A percentile compares a stretch with the other conserved stretches of the same genome.
These are phyloP conservation scores for Phascolomyces articulosus DNA, from an alignment of 371 early-diverging fungal species.

Conservation along the genomic window DNA sequence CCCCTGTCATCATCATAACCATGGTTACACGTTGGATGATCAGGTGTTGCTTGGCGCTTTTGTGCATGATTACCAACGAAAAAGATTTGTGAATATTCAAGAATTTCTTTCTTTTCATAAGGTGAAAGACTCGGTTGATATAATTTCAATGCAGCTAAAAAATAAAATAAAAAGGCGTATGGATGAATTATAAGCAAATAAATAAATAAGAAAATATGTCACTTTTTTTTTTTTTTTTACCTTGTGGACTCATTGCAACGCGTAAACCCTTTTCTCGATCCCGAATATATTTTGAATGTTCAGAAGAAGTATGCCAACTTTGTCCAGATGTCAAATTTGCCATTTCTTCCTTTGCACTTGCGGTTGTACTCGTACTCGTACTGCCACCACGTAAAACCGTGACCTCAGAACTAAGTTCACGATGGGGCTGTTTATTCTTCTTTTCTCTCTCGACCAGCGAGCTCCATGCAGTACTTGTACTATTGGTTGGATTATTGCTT, in stretches of 20 bases:
- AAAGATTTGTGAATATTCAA: constrained; percentile 79
- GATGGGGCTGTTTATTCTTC: not conserved
- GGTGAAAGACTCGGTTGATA: constrained; percentile 71
- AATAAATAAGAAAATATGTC: no score
- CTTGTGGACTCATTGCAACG: constrained; percentile 47
- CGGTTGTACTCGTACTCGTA: constrained; percentile 14
- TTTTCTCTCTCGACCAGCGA: constrained; percentile 25
- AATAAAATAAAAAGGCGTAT: not conserved
- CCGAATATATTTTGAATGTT: constrained; percentile 8
- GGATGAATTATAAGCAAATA: not conserved
- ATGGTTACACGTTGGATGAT: constrained; percentile 55
- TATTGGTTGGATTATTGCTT: not conserved
- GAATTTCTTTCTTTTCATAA: constrained; percentile 85
- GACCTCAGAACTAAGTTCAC: constrained; percentile 4
- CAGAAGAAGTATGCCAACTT: not conserved
- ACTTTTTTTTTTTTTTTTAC: constrained; percentile 6
- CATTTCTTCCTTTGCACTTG: constrained; percentile 16
- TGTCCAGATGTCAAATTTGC: constrained; percentile 1
- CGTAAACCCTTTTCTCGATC: constrained; percentile 19
- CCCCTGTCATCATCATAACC: constrained; percentile 89
- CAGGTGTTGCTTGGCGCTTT: constrained; percentile 53
- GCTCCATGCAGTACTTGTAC: constrained; percentile 10
- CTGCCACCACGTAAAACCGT: constrained; percentile 24
- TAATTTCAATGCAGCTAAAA: constrained; percentile 52
- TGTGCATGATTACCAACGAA: constrained; percentile 81